Base-by-base conservation (phyloP, 108 stramenopile genomes). In the Mediolabrus comicus region DNA sequence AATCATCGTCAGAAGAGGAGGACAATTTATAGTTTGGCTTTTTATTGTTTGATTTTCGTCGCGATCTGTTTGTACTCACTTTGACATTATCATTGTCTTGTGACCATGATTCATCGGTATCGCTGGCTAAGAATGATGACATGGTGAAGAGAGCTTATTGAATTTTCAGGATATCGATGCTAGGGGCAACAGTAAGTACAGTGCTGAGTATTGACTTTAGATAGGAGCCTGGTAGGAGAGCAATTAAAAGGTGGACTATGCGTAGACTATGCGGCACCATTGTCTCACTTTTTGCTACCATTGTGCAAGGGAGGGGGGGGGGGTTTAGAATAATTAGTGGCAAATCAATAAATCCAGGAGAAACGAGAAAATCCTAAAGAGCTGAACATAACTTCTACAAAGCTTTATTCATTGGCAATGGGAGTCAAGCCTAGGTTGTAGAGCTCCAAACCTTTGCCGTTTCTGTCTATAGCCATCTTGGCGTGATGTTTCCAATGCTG, bases 401-500 rank as follows among this genome's bases (percentile, higher is more conserved):
- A n/a, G n/a, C n/a, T n/a, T n/a, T n/a, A 33, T 33, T 7, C 3
- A 6, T 3, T 49, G 46, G 5, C 46, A 73, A 36, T 19, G 10
- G 72, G 72, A 9, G 41, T 59, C 25, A 65, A 34, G 13, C 72
- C 72, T 33, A 73, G 56, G 36, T 65, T 73, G 31, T 73, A 73
- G 2, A 73, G 30, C 27, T 39, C 24, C 49, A 39, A 52, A 2
- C 62, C 58, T 33, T 73, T 56, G 24, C 72, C 72, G 26, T 65
- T 56, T 12, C 29, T 62, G 4, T 59, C 60, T 24, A 75, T 34
- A 11, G 74, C 74, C 3, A 28, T 17, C 34, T 59, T 9, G 16
- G 84, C 84, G 49, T 85, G 74, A 9, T 70, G 66, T n/a, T 57
- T 72, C 87, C 84, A 87, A 27, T 81, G 69, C 12, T 62, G 60